Evolutionary conservation across 2,329 filamentous ascomycete species (phyloP), one percentile per base, ranked within the genome.

Genomic region (Beauveria scarabaeidicola): DNA sequence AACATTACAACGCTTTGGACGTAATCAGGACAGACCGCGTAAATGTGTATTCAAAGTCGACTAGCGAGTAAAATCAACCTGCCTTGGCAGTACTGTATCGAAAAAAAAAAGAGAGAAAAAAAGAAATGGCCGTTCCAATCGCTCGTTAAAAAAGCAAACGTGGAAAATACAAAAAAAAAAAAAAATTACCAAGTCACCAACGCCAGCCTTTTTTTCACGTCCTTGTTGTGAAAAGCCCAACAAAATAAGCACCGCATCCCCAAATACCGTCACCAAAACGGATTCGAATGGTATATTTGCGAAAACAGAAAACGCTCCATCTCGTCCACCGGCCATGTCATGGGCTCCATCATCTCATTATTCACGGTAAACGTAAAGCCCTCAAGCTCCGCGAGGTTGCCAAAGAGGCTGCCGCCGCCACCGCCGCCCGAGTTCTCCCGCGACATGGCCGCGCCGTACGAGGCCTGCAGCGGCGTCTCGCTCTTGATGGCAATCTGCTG

Each of bases 201-300:
- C 36, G 19, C 50, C 48, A 10, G 23, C 44, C 44, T 48, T 48
- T 4, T 19, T n/a, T 44, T 23, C 41, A 9, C 19, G 41, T 19
- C 17, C 3, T 44, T 44, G n/a, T 44, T 23, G 13, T 5, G 10
- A 19, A 10, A 44, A 21, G n/a, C n/a, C 41, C 19, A 23, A 21
- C 3, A 19, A 15, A 23, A 44, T 13, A 19, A 44, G 11, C 32
- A 36, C 11, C 4, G 11, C 11, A 15, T 36, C 32, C 11, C 11
- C 32, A 15, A 15, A 13, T 36, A 23, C 41, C 1, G 10, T 21
- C 5, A 86, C 67, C 86, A 89, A 68, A 86, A 86, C 64, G 83
- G 88, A 69, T 85, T 89, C 62, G 85, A 88, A 67, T 61, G 62
- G 50, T 65, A 64, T 15, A 64, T 65, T 11, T 66, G 64, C 11